Evolutionary conservation across 345 rosid genomes (phyloP).

Genomic region (Brassica rapa): DNA sequence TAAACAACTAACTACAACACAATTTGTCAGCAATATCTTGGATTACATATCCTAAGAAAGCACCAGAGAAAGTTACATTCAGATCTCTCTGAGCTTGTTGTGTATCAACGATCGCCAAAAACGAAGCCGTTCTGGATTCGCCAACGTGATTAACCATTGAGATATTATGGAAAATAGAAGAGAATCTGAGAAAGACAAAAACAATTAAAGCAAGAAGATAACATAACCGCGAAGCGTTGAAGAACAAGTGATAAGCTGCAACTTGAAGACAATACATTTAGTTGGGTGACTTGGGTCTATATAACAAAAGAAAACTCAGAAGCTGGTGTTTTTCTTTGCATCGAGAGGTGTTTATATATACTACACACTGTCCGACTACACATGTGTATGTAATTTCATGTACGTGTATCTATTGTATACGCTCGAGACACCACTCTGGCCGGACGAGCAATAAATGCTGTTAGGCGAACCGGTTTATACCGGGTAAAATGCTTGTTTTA

Average conservation of each 20-base stretch:
- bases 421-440: conserved; percentile 21
- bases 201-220: conserved; percentile 29
- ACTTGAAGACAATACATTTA: conserved; percentile 42
- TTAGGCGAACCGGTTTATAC: neutral
- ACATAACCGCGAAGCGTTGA: conserved; percentile 35
- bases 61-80: conserved; percentile 28
- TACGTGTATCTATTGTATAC: conserved; percentile 5
- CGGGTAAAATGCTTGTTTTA: neutral
- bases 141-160: neutral
- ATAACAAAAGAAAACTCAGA: neutral
- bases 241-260: conserved; percentile 45
- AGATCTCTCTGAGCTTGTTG: conserved; percentile 6
- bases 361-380: neutral
- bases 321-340: conserved; percentile 4
- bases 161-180: neutral
- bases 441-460: conserved; percentile 28
- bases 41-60: conserved; percentile 19
- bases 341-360: conserved; percentile 32
- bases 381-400: conserved; percentile 9
- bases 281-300: neutral
- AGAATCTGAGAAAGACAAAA: conserved; percentile 25
- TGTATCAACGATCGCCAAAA: neutral
- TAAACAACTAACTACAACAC: conserved; percentile 4
- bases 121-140: neutral
- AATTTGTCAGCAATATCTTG: neutral